Conservation (phyloP, 202 grass and related monocot species). For the Schoenoplectus tabernaemontani region DNA sequence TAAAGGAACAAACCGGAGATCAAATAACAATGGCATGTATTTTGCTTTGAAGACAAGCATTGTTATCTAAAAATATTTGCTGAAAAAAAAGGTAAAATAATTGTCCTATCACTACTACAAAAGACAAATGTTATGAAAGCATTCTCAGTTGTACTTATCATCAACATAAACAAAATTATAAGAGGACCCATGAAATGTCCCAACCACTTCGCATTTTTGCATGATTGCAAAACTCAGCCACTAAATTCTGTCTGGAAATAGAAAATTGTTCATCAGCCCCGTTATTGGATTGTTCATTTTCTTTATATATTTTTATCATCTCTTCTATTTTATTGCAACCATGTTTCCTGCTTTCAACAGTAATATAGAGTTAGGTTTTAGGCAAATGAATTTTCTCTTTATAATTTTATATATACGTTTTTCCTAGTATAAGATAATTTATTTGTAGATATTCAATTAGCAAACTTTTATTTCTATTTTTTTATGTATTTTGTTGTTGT, state of each 20-base stretch:
- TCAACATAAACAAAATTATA: neutral
- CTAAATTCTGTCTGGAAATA: neutral
- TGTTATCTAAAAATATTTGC: neutral
- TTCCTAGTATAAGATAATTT: neutral
- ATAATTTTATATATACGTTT: neutral
- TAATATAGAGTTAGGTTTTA: neutral
- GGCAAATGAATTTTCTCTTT: neutral
- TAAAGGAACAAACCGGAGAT: neutral
- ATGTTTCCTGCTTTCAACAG: too few species aligned
- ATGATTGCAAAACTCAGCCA: neutral
- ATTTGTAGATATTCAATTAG: neutral
- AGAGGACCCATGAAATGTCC: neutral
- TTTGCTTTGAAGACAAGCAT: slow-evolving; percentile 22
- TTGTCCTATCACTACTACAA: neutral
- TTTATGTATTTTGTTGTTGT: neutral
- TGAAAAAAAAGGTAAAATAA: neutral
- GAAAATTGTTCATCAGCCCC: neutral
- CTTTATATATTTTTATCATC: neutral
- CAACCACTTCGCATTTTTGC: neutral
- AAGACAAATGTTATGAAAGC: slow-evolving; percentile 6
- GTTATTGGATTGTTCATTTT: neutral
- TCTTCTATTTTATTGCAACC: too few species aligned
- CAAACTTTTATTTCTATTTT: neutral
- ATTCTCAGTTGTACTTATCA: neutral
- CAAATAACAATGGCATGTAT: neutral